A percentile compares a stretch with the other conserved stretches of the same genome.
These are phyloP conservation scores for Neonectria punicea DNA, from an alignment of 2,329 filamentous ascomycete genomes.

Conservation along the genomic window DNA sequence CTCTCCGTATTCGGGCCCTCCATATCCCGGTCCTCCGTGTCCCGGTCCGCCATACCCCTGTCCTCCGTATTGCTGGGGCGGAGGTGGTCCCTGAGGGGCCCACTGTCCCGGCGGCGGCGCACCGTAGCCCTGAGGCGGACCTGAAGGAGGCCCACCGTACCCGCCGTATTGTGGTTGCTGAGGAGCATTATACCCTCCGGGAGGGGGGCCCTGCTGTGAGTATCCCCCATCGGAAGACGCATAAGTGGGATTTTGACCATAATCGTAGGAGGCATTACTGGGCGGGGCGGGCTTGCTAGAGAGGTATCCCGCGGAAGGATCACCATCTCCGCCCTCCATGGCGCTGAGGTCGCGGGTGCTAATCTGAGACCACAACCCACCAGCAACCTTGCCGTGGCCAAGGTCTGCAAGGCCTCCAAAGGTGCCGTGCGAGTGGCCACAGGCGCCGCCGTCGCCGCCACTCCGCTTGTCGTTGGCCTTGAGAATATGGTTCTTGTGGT, in stretches of 20 bases:
- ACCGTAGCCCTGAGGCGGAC: constrained; percentile 35
- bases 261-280: constrained; percentile 52
- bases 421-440: constrained; percentile 55
- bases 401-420: constrained; percentile 47
- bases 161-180: constrained; percentile 48
- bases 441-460: constrained; percentile 44
- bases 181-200: constrained; percentile 39
- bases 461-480: constrained; percentile 48
- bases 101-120: constrained; percentile 46
- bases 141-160: constrained; percentile 38
- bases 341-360: constrained; percentile 67
- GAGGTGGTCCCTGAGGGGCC: constrained; percentile 37
- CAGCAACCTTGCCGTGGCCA: constrained; percentile 65
- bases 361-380: constrained; percentile 71
- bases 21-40: constrained; percentile 6
- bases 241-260: constrained; percentile 51
- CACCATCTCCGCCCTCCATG: constrained; percentile 61
- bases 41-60: constrained; percentile 35
- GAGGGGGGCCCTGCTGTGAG: constrained; percentile 37
- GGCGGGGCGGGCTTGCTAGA: constrained; percentile 53
- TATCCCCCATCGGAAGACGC: constrained; percentile 36
- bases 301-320: constrained; percentile 49
- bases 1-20: constrained; percentile 18
- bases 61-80: constrained; percentile 44
- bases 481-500: constrained; percentile 81